Evolutionary conservation across 1,284 basidiomycete species (phyloP).

Genomic region (Schizophyllum commune): DNA sequence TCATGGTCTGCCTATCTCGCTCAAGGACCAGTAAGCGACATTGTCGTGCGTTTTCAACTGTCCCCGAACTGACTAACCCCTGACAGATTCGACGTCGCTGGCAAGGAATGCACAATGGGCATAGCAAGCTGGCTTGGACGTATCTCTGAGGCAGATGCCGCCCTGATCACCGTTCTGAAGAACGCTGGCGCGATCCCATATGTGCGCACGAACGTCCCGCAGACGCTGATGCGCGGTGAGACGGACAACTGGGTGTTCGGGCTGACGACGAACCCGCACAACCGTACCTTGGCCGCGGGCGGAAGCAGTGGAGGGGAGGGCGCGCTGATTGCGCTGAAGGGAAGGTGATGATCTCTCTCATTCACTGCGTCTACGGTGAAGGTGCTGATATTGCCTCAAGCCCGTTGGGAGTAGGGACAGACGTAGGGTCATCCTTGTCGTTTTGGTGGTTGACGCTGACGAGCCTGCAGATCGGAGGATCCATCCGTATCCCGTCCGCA

Average conservation of each 20-base stretch:
- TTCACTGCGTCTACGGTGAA: constrained; percentile 19
- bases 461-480: constrained; percentile 27
- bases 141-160: constrained; percentile 37
- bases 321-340: constrained; percentile 37
- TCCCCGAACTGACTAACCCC: too few relatives aligned
- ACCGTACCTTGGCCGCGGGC: constrained; percentile 42
- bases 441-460: too few relatives aligned
- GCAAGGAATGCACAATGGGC: constrained; percentile 53
- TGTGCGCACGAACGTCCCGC: constrained; percentile 55
- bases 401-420: neutral
- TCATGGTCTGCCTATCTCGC: constrained; percentile 51
- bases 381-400: neutral
- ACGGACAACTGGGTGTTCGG: constrained; percentile 48
- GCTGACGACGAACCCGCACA: constrained; percentile 38
- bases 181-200: constrained; percentile 51
- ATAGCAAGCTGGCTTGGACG: constrained; percentile 54
- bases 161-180: constrained; percentile 41
- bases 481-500: constrained; percentile 61
- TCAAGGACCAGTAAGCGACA: constrained; percentile 44
- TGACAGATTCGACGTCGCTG: constrained; percentile 38
- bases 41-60: neutral
- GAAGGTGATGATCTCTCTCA: neutral
- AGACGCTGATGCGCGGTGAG: constrained; percentile 49
- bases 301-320: constrained; percentile 61
- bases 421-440: too few relatives aligned